phyloP scores from a whole-genome alignment of 805 yeast species.

The Maudiozyma saulgeensis region DNA sequence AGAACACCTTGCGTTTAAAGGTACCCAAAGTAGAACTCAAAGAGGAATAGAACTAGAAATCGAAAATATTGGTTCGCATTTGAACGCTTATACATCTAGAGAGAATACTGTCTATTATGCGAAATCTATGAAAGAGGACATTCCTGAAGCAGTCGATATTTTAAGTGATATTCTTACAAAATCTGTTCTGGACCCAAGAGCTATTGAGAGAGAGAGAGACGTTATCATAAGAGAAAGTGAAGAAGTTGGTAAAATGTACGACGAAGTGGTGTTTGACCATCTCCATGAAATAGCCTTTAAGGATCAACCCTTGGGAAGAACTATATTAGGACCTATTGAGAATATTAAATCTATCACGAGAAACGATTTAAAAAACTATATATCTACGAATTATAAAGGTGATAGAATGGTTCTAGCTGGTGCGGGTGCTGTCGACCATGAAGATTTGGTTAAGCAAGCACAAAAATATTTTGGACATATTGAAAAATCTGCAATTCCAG shows the following conservation, averaged over 20 bases:
- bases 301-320: slow-evolving; percentile 90
- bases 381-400: slow-evolving; percentile 79
- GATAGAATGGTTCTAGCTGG: slow-evolving; percentile 98
- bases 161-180: slow-evolving; percentile 81
- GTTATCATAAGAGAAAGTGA: slow-evolving; percentile 94
- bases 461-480: slow-evolving; percentile 67
- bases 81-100: slow-evolving; percentile 96
- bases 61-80: slow-evolving; percentile 92
- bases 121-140: slow-evolving; percentile 69
- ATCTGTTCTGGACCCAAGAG: slow-evolving; percentile 69
- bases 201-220: slow-evolving; percentile 92
- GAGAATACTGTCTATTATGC: slow-evolving; percentile 97
- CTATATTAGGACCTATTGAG: slow-evolving; percentile 89
- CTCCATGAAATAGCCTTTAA: slow-evolving; percentile 86
- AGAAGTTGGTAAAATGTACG: slow-evolving; percentile 97
- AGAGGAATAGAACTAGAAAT: slow-evolving; percentile 80
- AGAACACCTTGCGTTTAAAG: slow-evolving; percentile 95
- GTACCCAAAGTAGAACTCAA: slow-evolving; percentile 76
- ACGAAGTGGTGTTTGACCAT: slow-evolving; percentile 96
- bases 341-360: slow-evolving; percentile 74
- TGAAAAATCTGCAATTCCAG: slow-evolving; percentile 39
- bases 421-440: slow-evolving; percentile 88
- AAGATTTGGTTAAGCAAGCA: slow-evolving; percentile 68
- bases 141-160: slow-evolving; percentile 79
- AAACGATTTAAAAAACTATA: slow-evolving; percentile 69